These are phyloP conservation scores for Handroanthus guayacan DNA, from an alignment of 257 asterid genomes.

Conservation along the genomic window DNA sequence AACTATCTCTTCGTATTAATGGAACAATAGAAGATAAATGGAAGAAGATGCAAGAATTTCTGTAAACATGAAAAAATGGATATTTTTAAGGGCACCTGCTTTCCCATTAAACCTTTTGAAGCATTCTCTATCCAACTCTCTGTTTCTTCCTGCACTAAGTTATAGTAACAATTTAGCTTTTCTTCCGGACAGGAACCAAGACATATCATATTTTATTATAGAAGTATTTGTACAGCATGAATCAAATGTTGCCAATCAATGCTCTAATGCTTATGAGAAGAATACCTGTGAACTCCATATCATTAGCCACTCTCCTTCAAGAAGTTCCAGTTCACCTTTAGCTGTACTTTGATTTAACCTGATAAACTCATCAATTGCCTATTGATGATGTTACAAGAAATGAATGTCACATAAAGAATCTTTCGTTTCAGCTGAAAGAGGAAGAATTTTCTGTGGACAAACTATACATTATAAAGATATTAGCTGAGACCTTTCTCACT, in stretches of 20 bases:
- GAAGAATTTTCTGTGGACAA: neutral
- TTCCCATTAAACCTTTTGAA: slow-evolving; percentile 90
- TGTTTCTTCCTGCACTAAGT: slow-evolving; percentile 67
- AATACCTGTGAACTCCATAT: slow-evolving; percentile 95
- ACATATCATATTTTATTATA: neutral
- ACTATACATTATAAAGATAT: neutral
- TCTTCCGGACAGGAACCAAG: neutral
- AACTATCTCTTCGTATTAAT: neutral
- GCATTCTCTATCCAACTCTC: slow-evolving; percentile 99
- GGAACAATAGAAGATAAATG: neutral
- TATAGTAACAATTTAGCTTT: slow-evolving; percentile 18
- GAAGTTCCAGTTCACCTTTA: slow-evolving; percentile 62
- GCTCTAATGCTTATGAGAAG: neutral
- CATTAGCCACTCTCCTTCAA: slow-evolving; percentile 92
- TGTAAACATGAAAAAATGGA: neutral
- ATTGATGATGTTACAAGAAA: slow-evolving; percentile 30
- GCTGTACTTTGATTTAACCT: slow-evolving; percentile 42
- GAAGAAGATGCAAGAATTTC: neutral
- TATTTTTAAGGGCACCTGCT: slow-evolving; percentile 58
- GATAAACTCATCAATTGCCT: slow-evolving; percentile 77
- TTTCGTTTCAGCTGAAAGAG: neutral
- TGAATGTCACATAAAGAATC: neutral
- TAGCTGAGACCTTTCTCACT: slow-evolving; percentile 64
- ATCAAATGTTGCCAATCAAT: no score
- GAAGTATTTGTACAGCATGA: no score